Percentiles rank a stretch among this genome's conserved stretches.
phyloP scores from a whole-genome alignment of 148 eudicot genomes.

The Silene conica region DNA sequence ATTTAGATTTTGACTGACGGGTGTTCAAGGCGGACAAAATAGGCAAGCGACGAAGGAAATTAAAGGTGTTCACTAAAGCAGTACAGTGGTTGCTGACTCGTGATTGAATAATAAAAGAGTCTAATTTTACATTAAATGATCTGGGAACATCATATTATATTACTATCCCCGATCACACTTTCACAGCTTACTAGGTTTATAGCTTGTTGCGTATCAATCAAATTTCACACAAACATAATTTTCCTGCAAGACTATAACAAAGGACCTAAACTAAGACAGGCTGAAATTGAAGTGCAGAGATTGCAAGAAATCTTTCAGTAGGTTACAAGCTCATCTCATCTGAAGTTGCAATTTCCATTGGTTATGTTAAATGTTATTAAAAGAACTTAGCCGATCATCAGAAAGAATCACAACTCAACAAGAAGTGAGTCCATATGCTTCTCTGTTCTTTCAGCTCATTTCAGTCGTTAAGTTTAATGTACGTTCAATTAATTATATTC shows the following conservation, averaged over 20 bases:
- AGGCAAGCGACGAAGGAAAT: conserved; percentile 4
- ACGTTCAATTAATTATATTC: too few species aligned
- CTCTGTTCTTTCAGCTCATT: too few species aligned
- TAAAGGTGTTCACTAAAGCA: neutral
- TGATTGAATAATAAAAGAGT: neutral
- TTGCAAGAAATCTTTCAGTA: neutral
- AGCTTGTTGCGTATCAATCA: neutral
- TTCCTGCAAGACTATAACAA: neutral
- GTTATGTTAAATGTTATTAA: neutral
- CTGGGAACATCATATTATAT: neutral
- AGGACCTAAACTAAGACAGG: neutral
- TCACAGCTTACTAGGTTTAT: neutral
- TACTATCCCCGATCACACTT: neutral
- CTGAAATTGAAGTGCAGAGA: neutral
- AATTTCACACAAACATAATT: neutral
- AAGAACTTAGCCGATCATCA: neutral
- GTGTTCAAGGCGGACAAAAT: neutral
- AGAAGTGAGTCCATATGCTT: neutral
- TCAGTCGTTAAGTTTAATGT: too few species aligned
- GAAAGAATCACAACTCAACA: neutral
- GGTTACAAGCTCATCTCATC: neutral
- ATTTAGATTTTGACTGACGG: neutral
- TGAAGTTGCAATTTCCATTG: neutral
- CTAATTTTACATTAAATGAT: neutral
- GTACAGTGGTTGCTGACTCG: neutral